phyloP scores from a whole-genome alignment of 306 rosid genomes.

The Luffa aegyptiaca region DNA sequence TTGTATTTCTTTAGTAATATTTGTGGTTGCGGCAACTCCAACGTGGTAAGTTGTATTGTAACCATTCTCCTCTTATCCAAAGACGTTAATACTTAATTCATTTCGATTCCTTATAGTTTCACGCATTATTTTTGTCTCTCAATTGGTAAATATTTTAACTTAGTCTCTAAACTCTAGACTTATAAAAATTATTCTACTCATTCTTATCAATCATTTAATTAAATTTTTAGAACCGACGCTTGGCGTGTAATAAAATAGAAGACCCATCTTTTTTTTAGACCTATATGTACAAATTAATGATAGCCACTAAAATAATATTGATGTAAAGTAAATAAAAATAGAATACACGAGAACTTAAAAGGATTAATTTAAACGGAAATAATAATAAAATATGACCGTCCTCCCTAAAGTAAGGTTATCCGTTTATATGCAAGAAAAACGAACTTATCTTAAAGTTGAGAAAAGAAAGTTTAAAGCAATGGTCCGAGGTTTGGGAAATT shows the following conservation, averaged over 20 bases:
- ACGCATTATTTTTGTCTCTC: not conserved
- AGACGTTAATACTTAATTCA: not conserved
- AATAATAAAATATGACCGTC: not conserved
- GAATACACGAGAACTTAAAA: not conserved
- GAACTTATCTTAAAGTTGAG: not conserved
- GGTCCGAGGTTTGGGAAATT: not conserved
- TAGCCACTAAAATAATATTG: not conserved
- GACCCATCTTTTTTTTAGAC: too few relatives aligned
- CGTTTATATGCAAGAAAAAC: not conserved
- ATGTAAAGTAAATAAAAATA: not conserved
- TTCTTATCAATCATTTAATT: not conserved
- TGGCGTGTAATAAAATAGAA: too few relatives aligned
- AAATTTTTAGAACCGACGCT: too few relatives aligned
- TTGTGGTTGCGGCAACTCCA: not conserved
- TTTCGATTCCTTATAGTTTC: not conserved
- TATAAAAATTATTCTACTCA: too few relatives aligned
- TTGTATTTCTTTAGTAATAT: not conserved
- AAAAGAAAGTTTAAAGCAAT: not conserved
- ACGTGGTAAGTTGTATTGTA: not conserved
- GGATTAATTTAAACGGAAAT: not conserved
- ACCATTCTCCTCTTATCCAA: not conserved
- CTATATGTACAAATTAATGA: not conserved
- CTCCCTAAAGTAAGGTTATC: not conserved
- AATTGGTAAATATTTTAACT: not conserved
- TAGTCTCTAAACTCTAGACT: not conserved